Base-by-base conservation (phyloP, 805 yeast genomes). In the Candida wancherniae region DNA sequence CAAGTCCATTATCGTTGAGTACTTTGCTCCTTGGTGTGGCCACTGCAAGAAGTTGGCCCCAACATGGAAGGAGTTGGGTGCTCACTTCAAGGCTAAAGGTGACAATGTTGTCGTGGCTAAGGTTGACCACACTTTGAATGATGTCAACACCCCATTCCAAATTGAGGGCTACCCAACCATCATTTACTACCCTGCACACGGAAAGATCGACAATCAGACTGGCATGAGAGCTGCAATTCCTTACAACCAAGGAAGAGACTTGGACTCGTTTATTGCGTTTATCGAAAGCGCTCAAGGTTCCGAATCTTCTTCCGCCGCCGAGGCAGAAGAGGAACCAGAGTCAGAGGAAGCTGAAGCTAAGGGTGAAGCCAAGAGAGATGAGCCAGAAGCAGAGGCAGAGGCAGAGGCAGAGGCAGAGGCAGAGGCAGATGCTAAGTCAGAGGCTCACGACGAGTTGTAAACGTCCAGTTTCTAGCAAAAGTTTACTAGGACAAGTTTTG, bases 11-110 rank as follows among this genome's bases (percentile, higher is more conserved):
- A 62, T 88, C 35, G 95, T 90, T 34, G 84, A 85, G 67, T 90
- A 88, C 65, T 88, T 84, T 55, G 97, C 97, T 28, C 94, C 94
- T 64, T 88, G 96, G 96, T 87, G 95, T 69, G 94, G 95, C 27
- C 95, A 87, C 71, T 86, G 96, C 71, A 86, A 85, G 71, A 84
- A 75, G 62, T 71, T 87, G 57, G 90, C 90, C 31, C 95, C 96
- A 53, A 71, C 69, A 36, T 90, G 78, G 69, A 94, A 84, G 57
- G 92, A 88, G 55, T 74, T 92, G 44, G 97, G 90, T 31, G 78
- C 67, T 29, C 49, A 81, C 33, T 84, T 71, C 61, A 76, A 78
- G 52, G 56, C 61, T 32, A 63, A 63, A 32, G 54, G 48, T 28
- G 39, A 66, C 24, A 69, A 77, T 55, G 83, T 90, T 37, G 56